Conservation (phyloP, 768 basidiomycete genomes). For the Hericium alpestre region DNA sequence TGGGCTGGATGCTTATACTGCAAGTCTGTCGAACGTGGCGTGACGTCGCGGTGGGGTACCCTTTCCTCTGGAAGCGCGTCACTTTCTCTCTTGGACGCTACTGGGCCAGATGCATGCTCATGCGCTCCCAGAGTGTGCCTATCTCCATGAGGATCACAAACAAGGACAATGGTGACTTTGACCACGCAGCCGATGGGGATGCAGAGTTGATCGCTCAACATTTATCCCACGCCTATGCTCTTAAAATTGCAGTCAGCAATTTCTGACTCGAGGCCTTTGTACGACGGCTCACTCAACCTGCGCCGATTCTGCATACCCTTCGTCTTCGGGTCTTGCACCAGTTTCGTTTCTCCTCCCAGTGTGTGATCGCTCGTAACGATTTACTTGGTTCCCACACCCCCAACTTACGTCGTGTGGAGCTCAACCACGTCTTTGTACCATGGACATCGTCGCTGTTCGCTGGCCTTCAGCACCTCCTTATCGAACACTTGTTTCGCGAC, state of each 20-base stretch:
- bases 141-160: not conserved
- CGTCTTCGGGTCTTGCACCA: not conserved
- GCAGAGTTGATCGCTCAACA: not conserved
- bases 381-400: not conserved
- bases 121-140: not conserved
- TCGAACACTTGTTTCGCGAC: not conserved
- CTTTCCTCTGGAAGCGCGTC: not conserved
- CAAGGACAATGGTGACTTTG: not conserved
- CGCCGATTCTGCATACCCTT: not conserved
- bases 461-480: not conserved
- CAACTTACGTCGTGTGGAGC: not conserved
- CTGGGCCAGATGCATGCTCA: not conserved
- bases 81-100: not conserved
- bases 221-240: not conserved
- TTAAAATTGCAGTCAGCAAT: not conserved
- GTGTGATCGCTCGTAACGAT: not conserved
- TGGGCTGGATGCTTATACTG: not conserved
- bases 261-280: not conserved
- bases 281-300: not conserved
- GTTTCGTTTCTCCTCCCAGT: not conserved
- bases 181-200: too few species aligned
- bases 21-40: not conserved
- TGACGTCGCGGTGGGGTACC: not conserved
- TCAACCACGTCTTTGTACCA: not conserved
- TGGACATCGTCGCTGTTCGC: not conserved